phyloP scores from a whole-genome alignment of 2,329 filamentous ascomycete species.

The Rutstroemia sp. region DNA sequence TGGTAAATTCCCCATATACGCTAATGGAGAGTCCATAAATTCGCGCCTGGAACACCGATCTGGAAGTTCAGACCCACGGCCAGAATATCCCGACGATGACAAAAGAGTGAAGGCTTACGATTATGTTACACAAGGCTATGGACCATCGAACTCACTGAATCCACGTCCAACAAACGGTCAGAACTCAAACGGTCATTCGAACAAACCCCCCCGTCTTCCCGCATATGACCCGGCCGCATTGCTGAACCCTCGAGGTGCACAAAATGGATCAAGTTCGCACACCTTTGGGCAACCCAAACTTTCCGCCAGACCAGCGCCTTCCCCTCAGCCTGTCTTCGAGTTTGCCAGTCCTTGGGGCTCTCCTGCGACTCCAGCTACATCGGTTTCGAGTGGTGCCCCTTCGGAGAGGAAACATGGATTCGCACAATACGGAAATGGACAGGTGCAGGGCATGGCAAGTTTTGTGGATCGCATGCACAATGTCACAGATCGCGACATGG shows the following conservation, averaged over 20 bases:
- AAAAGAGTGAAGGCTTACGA: constrained; percentile 4
- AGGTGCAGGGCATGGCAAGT: constrained; percentile 39
- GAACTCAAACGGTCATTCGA: not conserved
- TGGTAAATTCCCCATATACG: constrained; percentile 24
- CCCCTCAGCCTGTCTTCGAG: constrained; percentile 22
- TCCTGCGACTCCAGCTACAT: constrained; percentile 5
- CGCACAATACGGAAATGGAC: constrained; percentile 14
- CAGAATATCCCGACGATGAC: constrained; percentile 4
- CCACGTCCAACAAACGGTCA: constrained; percentile 7
- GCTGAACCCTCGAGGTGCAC: constrained; percentile 35
- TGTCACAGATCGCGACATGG: constrained; percentile 57
- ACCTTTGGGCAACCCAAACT: constrained; percentile 6
- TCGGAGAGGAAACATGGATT: constrained; percentile 14
- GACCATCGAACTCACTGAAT: constrained; percentile 19
- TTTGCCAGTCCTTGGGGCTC: constrained; percentile 26
- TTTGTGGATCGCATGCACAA: constrained; percentile 74
- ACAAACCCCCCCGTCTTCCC: too few relatives aligned
- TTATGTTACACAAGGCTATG: constrained; percentile 19
- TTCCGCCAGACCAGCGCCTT: constrained; percentile 6
- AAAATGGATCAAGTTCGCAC: not conserved
- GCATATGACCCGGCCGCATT: constrained; percentile 36
- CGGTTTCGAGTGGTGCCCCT: not conserved
- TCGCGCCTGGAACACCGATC: constrained; percentile 4
- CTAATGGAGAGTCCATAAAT: constrained; percentile 5
- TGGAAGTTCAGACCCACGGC: constrained; percentile 17